These are phyloP conservation scores for Thuidium tamariscinum DNA, from an alignment of 225 moss, liverwort and hornwort species.

Conservation along the genomic window DNA sequence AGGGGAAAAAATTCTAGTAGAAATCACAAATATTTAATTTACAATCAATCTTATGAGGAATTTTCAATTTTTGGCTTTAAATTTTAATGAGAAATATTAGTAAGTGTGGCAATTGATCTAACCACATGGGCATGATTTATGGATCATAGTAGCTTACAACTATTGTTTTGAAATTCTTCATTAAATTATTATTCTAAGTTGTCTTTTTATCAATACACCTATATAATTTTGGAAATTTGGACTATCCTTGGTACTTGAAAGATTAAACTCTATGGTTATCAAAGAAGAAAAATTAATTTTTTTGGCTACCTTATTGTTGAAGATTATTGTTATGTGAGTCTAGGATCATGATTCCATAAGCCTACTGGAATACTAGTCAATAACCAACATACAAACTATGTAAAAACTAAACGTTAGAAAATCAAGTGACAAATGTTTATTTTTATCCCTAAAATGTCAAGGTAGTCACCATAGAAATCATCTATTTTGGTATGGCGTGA, in stretches of 20 bases:
- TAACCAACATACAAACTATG: no score
- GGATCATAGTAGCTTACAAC: background rate
- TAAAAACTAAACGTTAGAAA: no score
- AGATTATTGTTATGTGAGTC: no score
- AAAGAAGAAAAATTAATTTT: accelerated
- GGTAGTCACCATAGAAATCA: no score
- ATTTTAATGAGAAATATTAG: background rate
- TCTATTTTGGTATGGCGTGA: no score
- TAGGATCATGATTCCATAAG: no score
- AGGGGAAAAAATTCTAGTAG: accelerated
- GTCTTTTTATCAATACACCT: background rate
- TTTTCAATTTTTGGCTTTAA: background rate
- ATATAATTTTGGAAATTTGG: background rate
- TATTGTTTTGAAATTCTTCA: background rate
- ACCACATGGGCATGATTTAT: background rate
- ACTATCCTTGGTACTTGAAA: accelerated
- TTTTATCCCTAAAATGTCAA: no score
- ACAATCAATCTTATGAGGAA: accelerated
- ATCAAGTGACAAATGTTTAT: no score
- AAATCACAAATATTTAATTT: background rate
- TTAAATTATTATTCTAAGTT: background rate
- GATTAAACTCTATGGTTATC: no score
- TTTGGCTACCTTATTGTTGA: no score
- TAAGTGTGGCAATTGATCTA: background rate
- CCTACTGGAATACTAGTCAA: no score